These are phyloP conservation scores for Ministeria vibrans DNA, from an alignment of 78 protist species.

Conservation along the genomic window DNA sequence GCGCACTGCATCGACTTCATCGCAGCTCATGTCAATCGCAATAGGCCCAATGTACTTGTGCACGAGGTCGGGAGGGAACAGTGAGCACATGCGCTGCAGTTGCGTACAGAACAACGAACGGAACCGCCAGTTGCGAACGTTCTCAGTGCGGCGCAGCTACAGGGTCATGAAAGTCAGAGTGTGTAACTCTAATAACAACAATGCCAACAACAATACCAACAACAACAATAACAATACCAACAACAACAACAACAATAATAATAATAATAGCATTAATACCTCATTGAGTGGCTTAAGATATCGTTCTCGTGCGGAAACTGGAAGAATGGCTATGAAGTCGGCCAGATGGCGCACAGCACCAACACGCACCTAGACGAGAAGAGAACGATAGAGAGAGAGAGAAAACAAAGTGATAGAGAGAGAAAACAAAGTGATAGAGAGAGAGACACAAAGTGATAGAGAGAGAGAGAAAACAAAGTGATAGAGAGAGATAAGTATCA, in stretches of 20 bases:
- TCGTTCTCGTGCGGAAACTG: not conserved
- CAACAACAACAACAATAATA: no score
- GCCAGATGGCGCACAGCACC: conserved; percentile 28
- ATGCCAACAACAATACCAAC: no score
- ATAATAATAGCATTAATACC: not conserved
- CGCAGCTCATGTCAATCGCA: not conserved
- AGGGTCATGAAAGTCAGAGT: not conserved
- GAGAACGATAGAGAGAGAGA: not conserved
- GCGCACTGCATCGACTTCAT: not conserved
- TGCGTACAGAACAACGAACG: not conserved
- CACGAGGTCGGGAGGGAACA: not conserved
- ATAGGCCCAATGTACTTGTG: not conserved
- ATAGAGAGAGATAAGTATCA: not conserved
- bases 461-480: not conserved
- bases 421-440: not conserved
- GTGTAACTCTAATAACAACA: not conserved
- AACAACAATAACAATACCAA: no score
- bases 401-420: not conserved
- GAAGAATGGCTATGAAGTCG: conserved; percentile 5
- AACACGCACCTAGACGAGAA: not conserved
- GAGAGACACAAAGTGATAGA: not conserved
- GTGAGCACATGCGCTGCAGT: not conserved
- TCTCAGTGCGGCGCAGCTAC: not conserved
- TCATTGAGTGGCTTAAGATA: not conserved
- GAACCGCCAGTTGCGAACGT: conserved; percentile 1